Percentiles rank a stretch among this genome's conserved stretches.
phyloP scores from a whole-genome alignment of 345 rosid genomes.

The Brassica juncea region DNA sequence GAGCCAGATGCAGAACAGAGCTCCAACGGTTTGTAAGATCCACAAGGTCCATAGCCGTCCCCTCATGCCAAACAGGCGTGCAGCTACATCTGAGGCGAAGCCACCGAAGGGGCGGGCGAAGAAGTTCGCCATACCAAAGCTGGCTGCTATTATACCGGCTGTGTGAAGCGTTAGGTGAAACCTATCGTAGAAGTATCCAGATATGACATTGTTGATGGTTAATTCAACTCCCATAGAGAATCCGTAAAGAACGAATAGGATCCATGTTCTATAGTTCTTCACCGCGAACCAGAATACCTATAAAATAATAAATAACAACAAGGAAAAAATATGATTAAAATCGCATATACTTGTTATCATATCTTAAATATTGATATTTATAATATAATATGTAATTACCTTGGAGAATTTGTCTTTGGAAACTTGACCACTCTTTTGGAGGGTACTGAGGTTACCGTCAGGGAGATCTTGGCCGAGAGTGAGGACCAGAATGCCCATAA shows the following conservation, averaged over 20 bases:
- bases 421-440: constrained; percentile 74
- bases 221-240: constrained; percentile 77
- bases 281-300: constrained; percentile 70
- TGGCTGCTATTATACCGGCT: constrained; percentile 74
- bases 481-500: constrained; percentile 68
- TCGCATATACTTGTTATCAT: background rate
- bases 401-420: constrained; percentile 76
- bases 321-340: background rate
- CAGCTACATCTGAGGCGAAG: constrained; percentile 63
- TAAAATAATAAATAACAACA: background rate
- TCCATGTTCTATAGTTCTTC: constrained; percentile 80
- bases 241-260: constrained; percentile 69
- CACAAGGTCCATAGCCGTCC: constrained; percentile 68
- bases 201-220: constrained; percentile 63
- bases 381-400: constrained; percentile 37
- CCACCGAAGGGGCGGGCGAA: constrained; percentile 84
- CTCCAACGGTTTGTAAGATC: constrained; percentile 45
- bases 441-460: constrained; percentile 69
- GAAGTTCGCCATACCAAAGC: constrained; percentile 81
- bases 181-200: constrained; percentile 71
- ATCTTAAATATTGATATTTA: background rate
- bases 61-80: constrained; percentile 72
- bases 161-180: constrained; percentile 69
- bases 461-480: constrained; percentile 90
- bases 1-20: constrained; percentile 76